These are phyloP conservation scores for Xylaria castorea DNA, from an alignment of 495 filamentous ascomycete species.

Conservation along the genomic window DNA sequence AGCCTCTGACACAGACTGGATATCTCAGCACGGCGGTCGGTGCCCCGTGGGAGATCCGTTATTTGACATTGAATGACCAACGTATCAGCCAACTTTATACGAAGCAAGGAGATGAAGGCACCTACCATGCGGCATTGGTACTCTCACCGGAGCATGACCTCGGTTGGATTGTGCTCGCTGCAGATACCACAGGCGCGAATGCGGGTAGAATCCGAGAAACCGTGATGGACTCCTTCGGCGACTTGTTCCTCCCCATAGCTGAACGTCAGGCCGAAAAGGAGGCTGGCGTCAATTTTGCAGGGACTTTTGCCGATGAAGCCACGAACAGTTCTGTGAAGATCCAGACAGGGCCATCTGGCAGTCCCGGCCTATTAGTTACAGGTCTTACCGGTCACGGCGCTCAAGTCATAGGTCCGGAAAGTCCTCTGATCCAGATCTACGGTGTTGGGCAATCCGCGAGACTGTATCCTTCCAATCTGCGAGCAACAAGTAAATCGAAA, in stretches of 20 bases:
- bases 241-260: constrained; percentile 42
- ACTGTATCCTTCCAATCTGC: constrained; percentile 19
- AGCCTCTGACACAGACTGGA: constrained; percentile 55
- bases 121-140: constrained; percentile 53
- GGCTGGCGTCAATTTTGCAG: constrained; percentile 44
- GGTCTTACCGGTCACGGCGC: constrained; percentile 10
- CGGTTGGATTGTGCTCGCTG: constrained; percentile 56
- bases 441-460: constrained; percentile 10
- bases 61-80: constrained; percentile 42
- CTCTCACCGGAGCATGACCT: constrained; percentile 61
- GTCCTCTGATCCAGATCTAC: background rate
- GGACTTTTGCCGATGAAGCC: constrained; percentile 43
- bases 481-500: background rate
- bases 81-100: constrained; percentile 57
- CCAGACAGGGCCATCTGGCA: background rate
- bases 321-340: constrained; percentile 52
- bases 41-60: constrained; percentile 63
- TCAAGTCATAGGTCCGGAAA: constrained; percentile 20
- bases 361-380: constrained; percentile 5
- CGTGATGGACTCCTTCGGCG: constrained; percentile 34
- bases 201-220: constrained; percentile 39
- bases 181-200: constrained; percentile 33
- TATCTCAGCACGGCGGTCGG: constrained; percentile 52
- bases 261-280: constrained; percentile 53
- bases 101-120: constrained; percentile 58